Evolutionary conservation across 176 grass and related monocot species (phyloP), one percentile per base, ranked within the genome.

Genomic region (Aegilops speltoides): DNA sequence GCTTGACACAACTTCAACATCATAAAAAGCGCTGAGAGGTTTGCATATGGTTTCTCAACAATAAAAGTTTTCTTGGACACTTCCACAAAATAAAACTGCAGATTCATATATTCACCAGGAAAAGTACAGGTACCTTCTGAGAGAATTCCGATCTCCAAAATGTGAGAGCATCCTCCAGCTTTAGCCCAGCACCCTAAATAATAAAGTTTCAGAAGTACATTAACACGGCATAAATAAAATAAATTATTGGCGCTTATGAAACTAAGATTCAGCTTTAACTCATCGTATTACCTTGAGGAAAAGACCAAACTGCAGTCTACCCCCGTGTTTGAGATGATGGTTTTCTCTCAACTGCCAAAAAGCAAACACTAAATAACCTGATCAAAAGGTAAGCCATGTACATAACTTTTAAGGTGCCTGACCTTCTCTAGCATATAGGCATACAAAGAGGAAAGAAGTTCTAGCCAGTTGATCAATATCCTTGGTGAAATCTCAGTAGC

Each of bases 71-170:
- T 59, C 56, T 59, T 9, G 7, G 7, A 59, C 6, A 59, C 56
- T 79, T 61, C 76, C 72, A 33, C 43, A 57, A n/a, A 68, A 41
- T 12, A 77, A 17, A 85, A 45, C 76, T 54, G 16, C 16, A 79
- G 14, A 74, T 74, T 25, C 34, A 86, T 45, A 60, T 70, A 63
- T 52, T 76, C 29, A 79, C 50, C 80, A 79, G 66, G 24, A 70
- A 79, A 68, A 59, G 64, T 79, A 41, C 17, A 76, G 50, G 64
- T 84, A 96, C 97, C 97, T 99, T 99, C 52, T 99, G 91, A 94
- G 97, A 96, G 86, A 99, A 99, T 84, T 99, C 97, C 2, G 79
- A 88, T 84, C 91, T 96, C 92, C 94, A 99, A 91, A 99, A 96
- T 85, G 90, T 79, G 80, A 99, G 92, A 85, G 97, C 97, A 87